Base-by-base conservation (phyloP, 2,329 filamentous ascomycete genomes). In the Scortechinia acanthostroma region DNA sequence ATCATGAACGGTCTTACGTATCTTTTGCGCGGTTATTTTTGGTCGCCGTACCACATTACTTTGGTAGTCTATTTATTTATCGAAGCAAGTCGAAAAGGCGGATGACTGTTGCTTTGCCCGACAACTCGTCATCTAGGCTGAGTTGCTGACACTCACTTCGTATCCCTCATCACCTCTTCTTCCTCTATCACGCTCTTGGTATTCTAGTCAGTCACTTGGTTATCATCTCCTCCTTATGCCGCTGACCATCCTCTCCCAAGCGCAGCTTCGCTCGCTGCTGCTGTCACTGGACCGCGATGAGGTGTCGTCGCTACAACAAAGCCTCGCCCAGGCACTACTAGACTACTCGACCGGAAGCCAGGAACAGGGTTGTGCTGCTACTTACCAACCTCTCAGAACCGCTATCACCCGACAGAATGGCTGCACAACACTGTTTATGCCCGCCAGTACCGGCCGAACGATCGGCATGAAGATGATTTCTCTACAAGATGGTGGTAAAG, bases 401-500 rank as follows among this genome's bases (percentile, higher is more conserved):
- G 67, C 73, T 2, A 70, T 86, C 44, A 76, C 75, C 44, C 73
- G 76, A 13, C 73, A 72, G 44, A 73, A 80, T 68, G 80, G 80
- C 3, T 71, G 73, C 22, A 79, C 75, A 2, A 83, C 78, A 3
- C 64, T 86, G 6, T 83, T 85, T 61, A 83, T 85, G 78, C 82
- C 83, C 2, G 79, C 79, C 13, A 79, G 70, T 30, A 77, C 75
- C 14, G 72, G 74, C 22, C 69, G 71, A 33, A 72, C 74, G 2
- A 66, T 82, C 16, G 82, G 80, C 4, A 74, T 85, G 50, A 86
- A 85, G 58, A 76, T 86, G 35, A 73, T 85, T 35, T 80, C 77
- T 6, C 58, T 81, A 14, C 59, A 68, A 22, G 64, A 57, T 52
- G 58, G 51, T 51, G 13, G 52, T 57, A 10, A 60, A 58, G 4